phyloP scores from a whole-genome alignment of 2,329 filamentous ascomycete species.

The Cercospora canescens region DNA sequence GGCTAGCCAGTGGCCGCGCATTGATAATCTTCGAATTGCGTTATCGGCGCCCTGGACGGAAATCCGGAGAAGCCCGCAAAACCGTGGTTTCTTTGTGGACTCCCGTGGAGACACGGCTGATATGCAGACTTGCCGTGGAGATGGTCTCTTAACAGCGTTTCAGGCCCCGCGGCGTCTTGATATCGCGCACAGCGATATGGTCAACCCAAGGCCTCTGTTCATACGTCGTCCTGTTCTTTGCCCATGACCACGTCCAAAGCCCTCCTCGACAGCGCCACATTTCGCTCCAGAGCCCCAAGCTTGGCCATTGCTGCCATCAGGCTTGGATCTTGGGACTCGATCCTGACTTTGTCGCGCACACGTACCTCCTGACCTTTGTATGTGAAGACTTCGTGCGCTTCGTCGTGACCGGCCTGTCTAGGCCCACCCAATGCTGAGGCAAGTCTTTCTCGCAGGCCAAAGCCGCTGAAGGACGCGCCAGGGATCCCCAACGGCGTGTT shows the following conservation, averaged over 20 bases:
- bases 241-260: constrained; percentile 80
- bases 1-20: constrained; percentile 14
- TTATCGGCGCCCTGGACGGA: constrained; percentile 12
- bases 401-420: constrained; percentile 51
- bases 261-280: constrained; percentile 66
- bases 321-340: constrained; percentile 87
- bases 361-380: constrained; percentile 72
- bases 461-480: constrained; percentile 49
- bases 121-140: background rate
- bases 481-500: constrained; percentile 32
- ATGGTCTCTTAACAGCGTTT: background rate
- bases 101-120: background rate
- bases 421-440: constrained; percentile 47
- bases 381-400: constrained; percentile 73
- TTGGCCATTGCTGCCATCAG: constrained; percentile 83
- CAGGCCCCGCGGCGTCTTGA: background rate
- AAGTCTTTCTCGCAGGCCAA: constrained; percentile 60
- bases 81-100: background rate
- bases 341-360: constrained; percentile 84
- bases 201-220: background rate
- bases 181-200: background rate
- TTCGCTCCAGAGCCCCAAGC: constrained; percentile 73
- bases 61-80: constrained; percentile 5
- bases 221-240: constrained; percentile 47
- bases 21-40: constrained; percentile 15